Percentiles rank a stretch among this genome's conserved stretches.
phyloP scores from a whole-genome alignment of 495 filamentous ascomycete species.

The Cenococcum geophilum region DNA sequence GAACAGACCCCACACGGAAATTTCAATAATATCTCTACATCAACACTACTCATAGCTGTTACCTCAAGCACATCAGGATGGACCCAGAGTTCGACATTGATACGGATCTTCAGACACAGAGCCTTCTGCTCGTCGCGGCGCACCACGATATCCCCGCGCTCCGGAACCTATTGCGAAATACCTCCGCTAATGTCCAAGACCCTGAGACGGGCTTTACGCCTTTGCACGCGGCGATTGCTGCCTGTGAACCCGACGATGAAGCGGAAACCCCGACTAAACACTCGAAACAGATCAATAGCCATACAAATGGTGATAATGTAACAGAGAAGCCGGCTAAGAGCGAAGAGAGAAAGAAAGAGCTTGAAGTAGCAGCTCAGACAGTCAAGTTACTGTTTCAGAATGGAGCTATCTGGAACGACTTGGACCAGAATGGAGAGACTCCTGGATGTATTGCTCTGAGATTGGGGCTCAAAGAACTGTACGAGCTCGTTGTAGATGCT shows the following conservation, averaged over 20 bases:
- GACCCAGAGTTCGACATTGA: constrained; percentile 21
- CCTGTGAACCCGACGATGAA: constrained; percentile 54
- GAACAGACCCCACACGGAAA: too few species aligned
- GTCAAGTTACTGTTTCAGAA: constrained; percentile 72
- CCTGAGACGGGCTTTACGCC: constrained; percentile 79
- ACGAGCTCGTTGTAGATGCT: constrained; percentile 81
- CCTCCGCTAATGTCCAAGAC: constrained; percentile 71
- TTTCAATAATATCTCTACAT: too few species aligned
- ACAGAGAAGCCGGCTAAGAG: constrained; percentile 10
- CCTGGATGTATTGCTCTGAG: constrained; percentile 80
- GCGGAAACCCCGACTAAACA: background rate
- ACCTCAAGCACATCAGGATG: background rate
- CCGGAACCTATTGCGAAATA: constrained; percentile 63
- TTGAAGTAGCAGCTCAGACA: constrained; percentile 55
- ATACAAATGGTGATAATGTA: constrained; percentile 24
- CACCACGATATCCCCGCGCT: constrained; percentile 72
- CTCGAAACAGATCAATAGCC: constrained; percentile 9
- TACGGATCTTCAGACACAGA: constrained; percentile 32
- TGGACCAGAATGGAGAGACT: constrained; percentile 79
- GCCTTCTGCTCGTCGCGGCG: constrained; percentile 71
- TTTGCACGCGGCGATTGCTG: constrained; percentile 83
- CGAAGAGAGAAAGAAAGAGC: constrained; percentile 34
- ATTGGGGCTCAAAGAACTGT: constrained; percentile 64
- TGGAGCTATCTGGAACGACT: constrained; percentile 96
- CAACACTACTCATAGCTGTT: too few species aligned